These are phyloP conservation scores for Lactifluus subvellereus DNA, from an alignment of 768 basidiomycete species.

Conservation along the genomic window DNA sequence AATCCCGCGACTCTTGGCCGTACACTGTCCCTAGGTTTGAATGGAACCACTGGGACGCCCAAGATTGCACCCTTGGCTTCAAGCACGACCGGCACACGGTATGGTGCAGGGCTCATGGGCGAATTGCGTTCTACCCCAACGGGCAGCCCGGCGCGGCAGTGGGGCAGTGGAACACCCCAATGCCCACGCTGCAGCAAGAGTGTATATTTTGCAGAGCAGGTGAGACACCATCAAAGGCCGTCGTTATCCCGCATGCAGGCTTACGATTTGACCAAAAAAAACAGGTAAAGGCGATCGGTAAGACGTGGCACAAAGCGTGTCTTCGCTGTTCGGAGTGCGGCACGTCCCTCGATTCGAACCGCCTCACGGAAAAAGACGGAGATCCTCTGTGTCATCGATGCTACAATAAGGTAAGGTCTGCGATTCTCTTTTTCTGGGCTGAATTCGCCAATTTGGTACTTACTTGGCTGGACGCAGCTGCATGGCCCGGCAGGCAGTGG, in stretches of 20 bases:
- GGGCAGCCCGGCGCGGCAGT: slow-evolving; percentile 33
- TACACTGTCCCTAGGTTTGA: slow-evolving; percentile 5
- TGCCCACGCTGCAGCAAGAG: slow-evolving; percentile 69
- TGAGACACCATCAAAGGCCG: slow-evolving; percentile 23
- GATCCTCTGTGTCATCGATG: slow-evolving; percentile 65
- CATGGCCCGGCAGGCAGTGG: slow-evolving; percentile 71
- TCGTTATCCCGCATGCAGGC: neutral
- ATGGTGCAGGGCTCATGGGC: slow-evolving; percentile 49
- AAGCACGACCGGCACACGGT: slow-evolving; percentile 58
- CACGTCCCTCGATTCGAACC: slow-evolving; percentile 62
- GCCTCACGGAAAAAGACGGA: slow-evolving; percentile 71
- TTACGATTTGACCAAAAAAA: neutral
- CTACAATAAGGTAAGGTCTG: slow-evolving; percentile 66
- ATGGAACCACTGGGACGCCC: neutral
- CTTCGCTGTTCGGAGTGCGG: slow-evolving; percentile 71
- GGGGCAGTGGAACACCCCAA: slow-evolving; percentile 51
- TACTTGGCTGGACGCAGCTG: slow-evolving; percentile 37
- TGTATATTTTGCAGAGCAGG: slow-evolving; percentile 86
- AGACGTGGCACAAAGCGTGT: slow-evolving; percentile 75
- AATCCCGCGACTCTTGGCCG: slow-evolving; percentile 13
- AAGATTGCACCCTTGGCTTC: slow-evolving; percentile 34
- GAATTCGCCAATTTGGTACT: neutral
- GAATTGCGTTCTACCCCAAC: slow-evolving; percentile 28
- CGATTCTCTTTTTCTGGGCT: neutral
- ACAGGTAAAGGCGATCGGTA: slow-evolving; percentile 74